Percentiles rank a stretch among this genome's conserved stretches.
Conservation (phyloP, 371 early-diverging fungal species). For the Rhizomucor pusillus region DNA sequence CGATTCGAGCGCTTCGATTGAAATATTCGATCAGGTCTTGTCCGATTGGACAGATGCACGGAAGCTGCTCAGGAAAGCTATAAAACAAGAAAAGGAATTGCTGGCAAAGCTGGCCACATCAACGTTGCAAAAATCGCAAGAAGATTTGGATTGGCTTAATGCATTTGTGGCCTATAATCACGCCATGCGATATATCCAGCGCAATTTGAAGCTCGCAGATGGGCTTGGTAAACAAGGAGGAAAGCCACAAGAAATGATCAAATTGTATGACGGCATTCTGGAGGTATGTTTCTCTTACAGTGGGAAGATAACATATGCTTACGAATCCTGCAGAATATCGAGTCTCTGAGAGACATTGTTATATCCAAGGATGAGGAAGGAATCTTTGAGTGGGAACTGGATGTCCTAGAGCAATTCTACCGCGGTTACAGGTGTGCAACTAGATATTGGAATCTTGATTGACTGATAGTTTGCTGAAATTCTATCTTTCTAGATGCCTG, state of each 20-base stretch:
- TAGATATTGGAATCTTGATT: too few relatives aligned
- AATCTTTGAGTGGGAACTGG: slow-evolving; percentile 50
- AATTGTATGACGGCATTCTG: slow-evolving; percentile 62
- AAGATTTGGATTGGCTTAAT: slow-evolving; percentile 53
- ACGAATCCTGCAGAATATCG: slow-evolving; percentile 46
- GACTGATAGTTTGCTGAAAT: too few relatives aligned
- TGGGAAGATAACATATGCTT: slow-evolving; percentile 42
- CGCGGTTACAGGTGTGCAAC: slow-evolving; percentile 47
- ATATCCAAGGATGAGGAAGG: slow-evolving; percentile 45
- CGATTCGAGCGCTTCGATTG: slow-evolving; percentile 19
- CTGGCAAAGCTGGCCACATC: slow-evolving; percentile 65
- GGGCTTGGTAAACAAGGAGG: slow-evolving; percentile 34
- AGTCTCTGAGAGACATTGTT: slow-evolving; percentile 53
- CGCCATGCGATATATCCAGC: slow-evolving; percentile 52
- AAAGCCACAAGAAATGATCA: slow-evolving; percentile 63
- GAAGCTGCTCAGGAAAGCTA: slow-evolving; percentile 53
- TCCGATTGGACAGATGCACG: slow-evolving; percentile 61
- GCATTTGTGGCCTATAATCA: slow-evolving; percentile 58
- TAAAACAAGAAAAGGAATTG: slow-evolving; percentile 66
- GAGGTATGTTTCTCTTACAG: slow-evolving; percentile 42
- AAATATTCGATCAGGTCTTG: slow-evolving; percentile 50
- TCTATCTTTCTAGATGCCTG: slow-evolving; percentile 27
- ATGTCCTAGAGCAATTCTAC: slow-evolving; percentile 49
- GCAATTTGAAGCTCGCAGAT: slow-evolving; percentile 47
- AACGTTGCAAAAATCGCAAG: slow-evolving; percentile 19